Base-by-base conservation (phyloP, 2,329 filamentous ascomycete genomes). In the Stylonectria norvegica region DNA sequence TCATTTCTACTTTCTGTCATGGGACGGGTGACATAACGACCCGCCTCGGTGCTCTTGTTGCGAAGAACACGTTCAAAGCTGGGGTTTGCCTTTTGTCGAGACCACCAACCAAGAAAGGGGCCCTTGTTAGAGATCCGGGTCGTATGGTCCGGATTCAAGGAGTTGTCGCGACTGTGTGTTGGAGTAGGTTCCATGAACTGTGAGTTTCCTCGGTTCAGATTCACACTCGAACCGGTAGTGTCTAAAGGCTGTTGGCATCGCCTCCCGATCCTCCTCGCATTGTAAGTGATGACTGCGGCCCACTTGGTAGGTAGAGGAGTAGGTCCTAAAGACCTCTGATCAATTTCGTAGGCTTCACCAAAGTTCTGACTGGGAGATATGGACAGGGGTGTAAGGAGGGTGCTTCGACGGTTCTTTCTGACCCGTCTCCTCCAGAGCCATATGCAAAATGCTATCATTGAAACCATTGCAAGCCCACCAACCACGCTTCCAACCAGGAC, bases 151-250 rank as follows among this genome's bases (percentile, higher is more conserved):
- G 36, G 19, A 39, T 39, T 43, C 27, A 47, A 52, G 8, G 68
- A 68, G 32, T 62, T 64, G 31, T 59, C 65, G 20, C 66, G 65
- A 43, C 66, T 71, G 46, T 70, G 68, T 19, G 56, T 55, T 10
- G 46, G 44, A 36, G 49, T 42, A 2, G 57, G 40, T 17, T 67
- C 62, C 43, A 68, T 62, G 45, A 74, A 76, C 48, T 78, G 76
- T 7, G 76, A 76, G 49, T 72, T 75, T 5, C 73, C 72, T 34
- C 72, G 64, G 56, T 78, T 69, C 47, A 77, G 64, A 41, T 77
- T 70, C 20, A 77, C 68, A 33, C 63, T 66, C 3, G 68, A 61
- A 7, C 60, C 62, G 19, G 57, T 61, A 40, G 63, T 60, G 32
- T 38, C 43, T 17, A 38, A 42, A 11, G 48, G 50, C 12, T 38